Percentiles rank a stretch among this genome's conserved stretches.
phyloP scores from a whole-genome alignment of 164 flowering plant species.

The Taxillus chinensis region DNA sequence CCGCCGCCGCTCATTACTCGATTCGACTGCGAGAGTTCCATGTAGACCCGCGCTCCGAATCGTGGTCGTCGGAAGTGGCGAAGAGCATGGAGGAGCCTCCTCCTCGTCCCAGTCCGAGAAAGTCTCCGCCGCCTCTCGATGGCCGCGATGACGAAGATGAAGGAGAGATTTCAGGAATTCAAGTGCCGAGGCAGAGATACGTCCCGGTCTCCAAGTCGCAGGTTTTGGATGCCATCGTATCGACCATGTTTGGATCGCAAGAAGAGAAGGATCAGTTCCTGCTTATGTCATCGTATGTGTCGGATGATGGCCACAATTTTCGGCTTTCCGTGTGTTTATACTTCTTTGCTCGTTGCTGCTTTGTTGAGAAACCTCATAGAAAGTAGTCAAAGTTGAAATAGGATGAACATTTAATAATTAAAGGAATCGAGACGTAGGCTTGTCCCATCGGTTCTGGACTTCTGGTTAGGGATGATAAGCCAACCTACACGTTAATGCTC shows the following conservation, averaged over 20 bases:
- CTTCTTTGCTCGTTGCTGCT: too few relatives aligned
- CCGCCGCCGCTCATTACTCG: not conserved
- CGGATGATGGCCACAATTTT: not conserved
- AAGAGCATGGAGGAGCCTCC: not conserved
- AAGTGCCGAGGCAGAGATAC: conserved; percentile 59
- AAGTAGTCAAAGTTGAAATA: too few relatives aligned
- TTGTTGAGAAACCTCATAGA: too few relatives aligned
- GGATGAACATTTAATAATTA: too few relatives aligned
- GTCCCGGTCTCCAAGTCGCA: conserved; percentile 56
- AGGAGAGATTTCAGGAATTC: conserved; percentile 27
- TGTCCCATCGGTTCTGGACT: too few relatives aligned
- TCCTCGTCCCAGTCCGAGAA: not conserved
- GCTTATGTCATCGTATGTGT: conserved; percentile 46
- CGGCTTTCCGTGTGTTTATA: not conserved
- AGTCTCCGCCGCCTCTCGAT: not conserved
- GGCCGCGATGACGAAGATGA: not conserved
- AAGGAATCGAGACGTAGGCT: too few relatives aligned
- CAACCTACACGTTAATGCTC: too few relatives aligned
- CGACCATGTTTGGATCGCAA: conserved; percentile 29
- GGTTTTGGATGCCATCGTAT: conserved; percentile 45
- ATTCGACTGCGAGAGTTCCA: not conserved
- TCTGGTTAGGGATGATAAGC: too few relatives aligned
- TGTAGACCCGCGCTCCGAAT: not conserved
- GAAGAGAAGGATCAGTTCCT: conserved; percentile 36
- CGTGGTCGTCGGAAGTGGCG: not conserved